These are phyloP conservation scores for Delitschia confertaspora DNA, from an alignment of 495 filamentous ascomycete genomes.

Conservation along the genomic window DNA sequence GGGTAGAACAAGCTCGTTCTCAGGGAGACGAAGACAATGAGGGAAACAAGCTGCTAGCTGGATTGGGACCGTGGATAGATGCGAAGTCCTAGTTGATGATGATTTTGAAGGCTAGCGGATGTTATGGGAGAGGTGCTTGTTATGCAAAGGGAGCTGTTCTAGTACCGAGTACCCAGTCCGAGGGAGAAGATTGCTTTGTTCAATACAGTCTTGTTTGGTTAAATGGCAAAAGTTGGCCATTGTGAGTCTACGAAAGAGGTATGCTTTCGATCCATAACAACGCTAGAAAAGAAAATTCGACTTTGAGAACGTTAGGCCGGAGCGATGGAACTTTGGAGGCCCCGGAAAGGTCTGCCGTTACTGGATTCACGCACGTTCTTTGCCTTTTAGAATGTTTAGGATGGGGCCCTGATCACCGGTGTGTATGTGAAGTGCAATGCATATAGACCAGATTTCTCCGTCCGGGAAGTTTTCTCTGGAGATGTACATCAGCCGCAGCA, in stretches of 20 bases:
- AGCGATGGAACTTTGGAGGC: conserved; percentile 8
- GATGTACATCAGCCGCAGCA: conserved; percentile 7
- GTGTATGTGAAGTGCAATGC: conserved; percentile 10
- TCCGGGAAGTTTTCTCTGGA: conserved; percentile 13
- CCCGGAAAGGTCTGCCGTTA: conserved; percentile 1
- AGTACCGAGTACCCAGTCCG: conserved; percentile 1
- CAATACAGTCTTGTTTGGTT: conserved; percentile 6
- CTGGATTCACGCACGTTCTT: conserved; percentile 6
- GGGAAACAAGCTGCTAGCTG: conserved; percentile 8
- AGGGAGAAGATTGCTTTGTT: conserved; percentile 7
- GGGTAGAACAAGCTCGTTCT: conserved; percentile 3
- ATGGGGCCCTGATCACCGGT: conserved; percentile 7
- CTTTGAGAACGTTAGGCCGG: conserved; percentile 6
- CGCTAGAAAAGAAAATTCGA: conserved; percentile 2
- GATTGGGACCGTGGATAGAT: conserved; percentile 6
- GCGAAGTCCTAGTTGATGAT: conserved; percentile 13
- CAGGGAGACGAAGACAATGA: conserved; percentile 7
- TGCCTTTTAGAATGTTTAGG: neutral
- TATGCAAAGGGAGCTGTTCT: too few species aligned
- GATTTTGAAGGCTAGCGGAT: conserved; percentile 2
- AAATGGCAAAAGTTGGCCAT: neutral
- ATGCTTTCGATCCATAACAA: conserved; percentile 6
- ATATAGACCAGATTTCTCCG: conserved; percentile 9
- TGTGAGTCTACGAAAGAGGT: conserved; percentile 2
- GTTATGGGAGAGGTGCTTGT: too few species aligned